Conservation (phyloP, 768 basidiomycete species). For the Agaricus bisporus region DNA sequence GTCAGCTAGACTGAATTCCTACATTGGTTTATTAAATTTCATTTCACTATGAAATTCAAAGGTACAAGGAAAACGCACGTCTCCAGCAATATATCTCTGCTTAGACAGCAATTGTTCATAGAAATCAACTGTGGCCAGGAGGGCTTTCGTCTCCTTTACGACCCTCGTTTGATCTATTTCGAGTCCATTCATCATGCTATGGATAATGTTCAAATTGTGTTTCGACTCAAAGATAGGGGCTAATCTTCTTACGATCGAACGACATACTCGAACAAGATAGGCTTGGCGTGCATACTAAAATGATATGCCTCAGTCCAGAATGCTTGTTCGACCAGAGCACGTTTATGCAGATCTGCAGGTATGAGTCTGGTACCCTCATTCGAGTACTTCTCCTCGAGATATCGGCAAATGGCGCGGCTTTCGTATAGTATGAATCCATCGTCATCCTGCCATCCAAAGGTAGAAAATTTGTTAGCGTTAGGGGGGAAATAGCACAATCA, state of each 20-base stretch:
- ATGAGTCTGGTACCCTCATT: conserved; percentile 37
- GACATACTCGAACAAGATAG: conserved; percentile 21
- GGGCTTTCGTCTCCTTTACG: conserved; percentile 14
- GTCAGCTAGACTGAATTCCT: neutral
- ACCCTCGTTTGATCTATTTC: conserved; percentile 22
- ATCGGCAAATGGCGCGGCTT: conserved; percentile 47
- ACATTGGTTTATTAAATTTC: neutral
- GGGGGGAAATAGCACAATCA: no score
- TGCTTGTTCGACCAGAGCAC: conserved; percentile 30
- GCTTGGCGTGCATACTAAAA: conserved; percentile 32
- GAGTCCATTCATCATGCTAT: neutral
- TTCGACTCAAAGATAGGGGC: no score
- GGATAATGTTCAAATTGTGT: no score
- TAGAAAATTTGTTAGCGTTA: neutral
- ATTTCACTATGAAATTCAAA: no score
- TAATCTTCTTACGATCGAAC: neutral
- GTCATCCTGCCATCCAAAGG: conserved; percentile 29
- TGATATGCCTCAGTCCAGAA: conserved; percentile 39
- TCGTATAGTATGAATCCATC: conserved; percentile 53
- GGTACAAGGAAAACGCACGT: conserved; percentile 18
- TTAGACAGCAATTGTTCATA: conserved; percentile 43
- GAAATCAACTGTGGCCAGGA: conserved; percentile 31
- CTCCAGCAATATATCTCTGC: conserved; percentile 39
- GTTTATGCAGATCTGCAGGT: conserved; percentile 29
- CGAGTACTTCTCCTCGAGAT: conserved; percentile 42